Evolutionary conservation across 306 rosid species (phyloP), one percentile per base, ranked within the genome.

Genomic region (Cucurbita moschata): DNA sequence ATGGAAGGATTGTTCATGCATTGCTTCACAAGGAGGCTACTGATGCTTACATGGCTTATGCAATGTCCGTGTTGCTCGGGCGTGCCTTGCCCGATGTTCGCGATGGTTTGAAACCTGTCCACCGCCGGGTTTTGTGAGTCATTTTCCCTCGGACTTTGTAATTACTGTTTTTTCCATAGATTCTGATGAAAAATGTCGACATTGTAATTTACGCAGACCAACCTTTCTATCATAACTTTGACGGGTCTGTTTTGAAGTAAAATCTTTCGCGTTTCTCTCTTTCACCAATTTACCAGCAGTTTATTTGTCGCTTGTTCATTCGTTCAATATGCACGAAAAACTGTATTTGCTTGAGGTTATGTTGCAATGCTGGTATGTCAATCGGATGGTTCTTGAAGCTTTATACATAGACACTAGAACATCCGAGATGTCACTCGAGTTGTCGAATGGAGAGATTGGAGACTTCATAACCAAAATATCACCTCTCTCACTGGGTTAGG

Each of bases 61-160:
- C 99, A 1, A 91, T 94, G 96, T 94, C 97, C 4, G 98, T 93
- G 7, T 76, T 93, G 76, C 95, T 94, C 6, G 99, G 99, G 43
- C 96, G 99, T 2, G 99, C 99, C 15, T 78, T 94, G 80, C 99
- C 99, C 0, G 99, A 94, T 47, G 89, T 90, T 81, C 96, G 99
- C 11, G 99, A 94, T 51, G 99, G 99, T 6, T 79, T 94, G 83
- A 94, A 94, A 85, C 97, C 99, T 0, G 99, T 94, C 39, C 99
- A 94, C 75, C 84, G 99, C 58, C 85, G 99, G 75, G 87, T 94
- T 75, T 79, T 94, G 98, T 94, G 63, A 90, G 97, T 85, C 35
- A 50, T 57, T 40, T 73, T 14, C 43, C 12, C 49, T 10, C 19
- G 0, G 10, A 16, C 5, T 11, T 5, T 16, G 16, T 52, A 0